Conservation (phyloP, 257 asterid genomes). For the Dorcoceras hygrometricum region DNA sequence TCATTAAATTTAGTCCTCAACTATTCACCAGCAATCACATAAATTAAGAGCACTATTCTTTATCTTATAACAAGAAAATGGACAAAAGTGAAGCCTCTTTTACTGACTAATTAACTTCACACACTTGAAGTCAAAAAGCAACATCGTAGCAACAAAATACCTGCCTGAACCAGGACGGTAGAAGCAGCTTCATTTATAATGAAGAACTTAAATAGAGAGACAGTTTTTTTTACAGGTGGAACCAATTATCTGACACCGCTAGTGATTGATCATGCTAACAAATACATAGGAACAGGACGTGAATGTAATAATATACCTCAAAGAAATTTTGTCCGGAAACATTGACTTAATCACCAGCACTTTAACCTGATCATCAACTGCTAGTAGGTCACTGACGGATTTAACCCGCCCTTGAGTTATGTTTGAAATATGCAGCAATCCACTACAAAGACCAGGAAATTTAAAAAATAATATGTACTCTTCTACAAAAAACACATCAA, state of each 20-base stretch:
- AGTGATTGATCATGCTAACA: not conserved
- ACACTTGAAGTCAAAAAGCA: not conserved
- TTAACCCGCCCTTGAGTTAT: conserved; percentile 47
- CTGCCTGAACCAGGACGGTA: not conserved
- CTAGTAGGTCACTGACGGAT: conserved; percentile 63
- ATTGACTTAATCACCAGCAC: conserved; percentile 72
- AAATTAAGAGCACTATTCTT: not conserved
- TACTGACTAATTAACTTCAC: not conserved
- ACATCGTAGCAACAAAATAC: not conserved
- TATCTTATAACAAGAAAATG: too few relatives aligned
- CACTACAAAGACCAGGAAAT: conserved; percentile 44
- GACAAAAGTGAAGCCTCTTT: not conserved
- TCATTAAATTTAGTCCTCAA: not conserved
- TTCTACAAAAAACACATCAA: not conserved
- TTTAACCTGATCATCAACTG: conserved; percentile 76
- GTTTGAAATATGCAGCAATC: conserved; percentile 85
- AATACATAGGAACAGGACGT: not conserved
- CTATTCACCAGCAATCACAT: not conserved
- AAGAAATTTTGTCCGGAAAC: conserved; percentile 77
- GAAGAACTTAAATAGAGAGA: not conserved
- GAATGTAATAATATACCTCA: conserved; percentile 51
- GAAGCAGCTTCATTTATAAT: not conserved
- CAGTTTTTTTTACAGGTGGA: not conserved
- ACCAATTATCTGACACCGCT: not conserved
- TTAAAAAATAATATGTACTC: not conserved